Base-by-base conservation (phyloP, 768 basidiomycete genomes). In the Mycena kentingensis region DNA sequence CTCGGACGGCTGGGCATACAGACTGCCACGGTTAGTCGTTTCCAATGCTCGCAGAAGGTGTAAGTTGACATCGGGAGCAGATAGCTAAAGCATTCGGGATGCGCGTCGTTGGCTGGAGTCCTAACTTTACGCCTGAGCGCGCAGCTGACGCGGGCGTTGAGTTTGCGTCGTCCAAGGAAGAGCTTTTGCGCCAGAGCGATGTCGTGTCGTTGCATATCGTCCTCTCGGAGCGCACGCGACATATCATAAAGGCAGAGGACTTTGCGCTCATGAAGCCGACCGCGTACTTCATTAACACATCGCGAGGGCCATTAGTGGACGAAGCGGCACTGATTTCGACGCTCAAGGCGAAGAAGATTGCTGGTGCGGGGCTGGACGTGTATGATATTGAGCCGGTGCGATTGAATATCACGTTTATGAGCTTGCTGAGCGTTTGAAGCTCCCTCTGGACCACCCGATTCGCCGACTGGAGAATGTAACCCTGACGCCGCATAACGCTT, bases 271-370 rank as follows among this genome's bases (percentile, higher is more conserved):
- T 90, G 78, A 84, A 84, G 61, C 68, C 76, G 0, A 73, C 79
- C 3, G 77, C 84, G 0, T 74, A 83, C 60, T 71, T 88, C 49
- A 76, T 88, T 62, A 90, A 88, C 61, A 85, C 86, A 1, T 81
- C 81, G 2, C 67, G 86, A 48, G 87, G 87, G 0, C 83, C 83
- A 2, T 63, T 89, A 18, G 77, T 89, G 4, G 80, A 87, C 48
- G 85, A 87, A 58, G 56, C 45, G 0, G 85, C 79, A 0, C 62
- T 89, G 28, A 52, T 87, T 8, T 65, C 79, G 4, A 73, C 71
- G 2, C 62, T 87, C 52, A 64, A 73, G 50, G 62, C 75, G 28
- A 73, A 71, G 34, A 68, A 55, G 37, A 83, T 87, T 29, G 75
- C 76, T 3, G 85, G 83, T 0, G 85, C 79, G 0, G 85, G 81